Base-by-base conservation (phyloP, 192 early-diverging fungal species). In the Powellomyces hirtus region DNA sequence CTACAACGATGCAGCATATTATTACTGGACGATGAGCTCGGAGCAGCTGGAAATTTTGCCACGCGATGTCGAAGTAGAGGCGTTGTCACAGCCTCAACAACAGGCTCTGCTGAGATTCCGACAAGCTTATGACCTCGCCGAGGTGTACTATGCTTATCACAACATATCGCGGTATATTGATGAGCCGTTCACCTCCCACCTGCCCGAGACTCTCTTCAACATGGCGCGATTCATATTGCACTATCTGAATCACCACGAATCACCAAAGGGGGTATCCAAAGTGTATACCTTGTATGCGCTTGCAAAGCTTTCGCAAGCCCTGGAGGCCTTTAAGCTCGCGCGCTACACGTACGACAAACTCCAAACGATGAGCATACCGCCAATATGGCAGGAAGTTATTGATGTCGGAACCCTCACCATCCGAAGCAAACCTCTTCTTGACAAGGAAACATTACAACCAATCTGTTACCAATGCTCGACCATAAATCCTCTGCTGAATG, bases 91-190 rank as follows among this genome's bases (percentile, higher is more conserved):
- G 4, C 13, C n/a, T 13, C 66, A 83, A 27, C 35, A 64, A 7
- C 46, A 66, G 4, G 45, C 59, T 7, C 30, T 79, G 2, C 31
- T 60, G 50, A 51, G 49, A 5, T 86, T 75, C 42, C 66, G 72
- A 42, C 7, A 20, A 31, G 74, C 62, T 45, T 50, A 71, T 18
- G 63, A 64, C 35, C 63, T 73, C 13, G 76, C 84, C 13, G 76
- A 86, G 62, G 60, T 87, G 14, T 86, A 84, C 53, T 76, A 85
- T 62, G 80, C 82, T 11, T 87, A 85, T 56, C 59, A 79, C 45
- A 58, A 70, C 51, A 70, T 87, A 37, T 42, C 80, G 4, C 65
- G 76, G 34, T 87, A 77, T 63, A 59, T 87, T 18, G 81, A 87
- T 37, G 78, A 86, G 11, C 86, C 86, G 2, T 87, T 87, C 60